A percentile compares a stretch with the other conserved stretches of the same genome.
Conservation (phyloP, 345 rosid genomes). For the Gossypium mustelinum region DNA sequence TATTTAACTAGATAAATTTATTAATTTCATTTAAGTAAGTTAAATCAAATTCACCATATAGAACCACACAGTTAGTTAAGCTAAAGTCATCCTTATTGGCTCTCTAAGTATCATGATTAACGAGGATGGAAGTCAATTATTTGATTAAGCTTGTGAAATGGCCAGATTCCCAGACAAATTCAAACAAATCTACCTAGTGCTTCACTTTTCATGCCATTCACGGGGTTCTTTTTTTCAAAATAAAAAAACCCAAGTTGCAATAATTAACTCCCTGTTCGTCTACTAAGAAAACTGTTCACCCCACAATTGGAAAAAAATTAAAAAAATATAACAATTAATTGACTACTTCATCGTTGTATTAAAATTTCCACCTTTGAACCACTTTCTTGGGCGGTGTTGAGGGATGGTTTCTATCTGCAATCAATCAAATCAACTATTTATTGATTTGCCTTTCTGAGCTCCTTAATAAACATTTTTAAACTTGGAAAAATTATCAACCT, state of each 20-base stretch:
- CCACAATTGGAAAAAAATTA: no score
- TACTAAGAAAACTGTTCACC: no score
- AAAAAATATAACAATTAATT: not conserved
- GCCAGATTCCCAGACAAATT: not conserved
- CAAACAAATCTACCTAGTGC: not conserved
- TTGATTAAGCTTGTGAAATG: no score
- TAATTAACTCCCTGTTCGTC: not conserved
- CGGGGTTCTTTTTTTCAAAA: no score
- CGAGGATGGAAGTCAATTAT: no score
- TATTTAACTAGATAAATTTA: no score
- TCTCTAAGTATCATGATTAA: no score
- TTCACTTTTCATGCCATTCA: not conserved
- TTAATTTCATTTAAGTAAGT: no score
- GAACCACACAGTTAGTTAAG: no score
- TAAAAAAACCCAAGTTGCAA: not conserved
- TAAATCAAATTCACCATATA: no score
- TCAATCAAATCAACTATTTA: not conserved
- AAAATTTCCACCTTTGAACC: not conserved
- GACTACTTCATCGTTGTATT: not conserved
- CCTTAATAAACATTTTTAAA: not conserved
- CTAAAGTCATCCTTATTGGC: no score
- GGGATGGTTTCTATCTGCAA: not conserved
- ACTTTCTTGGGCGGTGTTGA: not conserved
- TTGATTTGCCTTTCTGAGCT: not conserved
- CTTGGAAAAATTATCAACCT: no score